Conservation (phyloP, 352 stramenopile genomes). For the Globisporangium paroecandrum region DNA sequence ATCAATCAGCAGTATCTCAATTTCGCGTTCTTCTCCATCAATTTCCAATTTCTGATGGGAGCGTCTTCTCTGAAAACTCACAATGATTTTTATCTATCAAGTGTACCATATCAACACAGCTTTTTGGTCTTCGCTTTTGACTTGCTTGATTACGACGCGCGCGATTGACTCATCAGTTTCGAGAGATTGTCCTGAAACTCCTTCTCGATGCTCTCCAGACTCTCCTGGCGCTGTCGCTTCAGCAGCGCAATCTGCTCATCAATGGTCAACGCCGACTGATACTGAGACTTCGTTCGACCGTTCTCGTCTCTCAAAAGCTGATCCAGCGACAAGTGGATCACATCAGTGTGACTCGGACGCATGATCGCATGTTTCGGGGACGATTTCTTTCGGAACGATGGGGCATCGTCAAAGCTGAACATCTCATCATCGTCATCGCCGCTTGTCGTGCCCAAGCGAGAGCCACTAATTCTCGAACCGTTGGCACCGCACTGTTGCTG, state of each 20-base stretch:
- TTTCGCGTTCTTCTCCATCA: constrained; percentile 10
- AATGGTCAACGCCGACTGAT: constrained; percentile 7
- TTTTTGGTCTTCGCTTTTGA: not conserved
- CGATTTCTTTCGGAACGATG: not conserved
- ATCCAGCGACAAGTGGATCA: constrained; percentile 18
- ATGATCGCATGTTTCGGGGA: not conserved
- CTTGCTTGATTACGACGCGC: not conserved
- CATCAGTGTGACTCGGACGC: constrained; percentile 15
- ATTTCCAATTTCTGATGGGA: constrained; percentile 7
- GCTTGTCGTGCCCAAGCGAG: constrained; percentile 8
- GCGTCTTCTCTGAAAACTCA: not conserved
- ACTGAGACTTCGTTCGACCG: constrained; percentile 4
- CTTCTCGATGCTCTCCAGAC: constrained; percentile 32
- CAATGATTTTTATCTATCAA: not conserved
- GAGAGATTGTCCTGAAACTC: constrained; percentile 39
- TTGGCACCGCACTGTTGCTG: constrained; percentile 6
- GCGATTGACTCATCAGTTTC: constrained; percentile 22
- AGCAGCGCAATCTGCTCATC: constrained; percentile 35
- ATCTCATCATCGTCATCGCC: constrained; percentile 26
- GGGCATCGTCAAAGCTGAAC: constrained; percentile 14
- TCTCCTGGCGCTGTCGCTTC: constrained; percentile 28
- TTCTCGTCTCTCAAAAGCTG: constrained; percentile 9
- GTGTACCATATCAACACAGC: not conserved
- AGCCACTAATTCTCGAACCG: constrained; percentile 8
- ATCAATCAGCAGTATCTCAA: constrained; percentile 2